Evolutionary conservation across 2,329 filamentous ascomycete species (phyloP).

Genomic region (Graphium sp.): DNA sequence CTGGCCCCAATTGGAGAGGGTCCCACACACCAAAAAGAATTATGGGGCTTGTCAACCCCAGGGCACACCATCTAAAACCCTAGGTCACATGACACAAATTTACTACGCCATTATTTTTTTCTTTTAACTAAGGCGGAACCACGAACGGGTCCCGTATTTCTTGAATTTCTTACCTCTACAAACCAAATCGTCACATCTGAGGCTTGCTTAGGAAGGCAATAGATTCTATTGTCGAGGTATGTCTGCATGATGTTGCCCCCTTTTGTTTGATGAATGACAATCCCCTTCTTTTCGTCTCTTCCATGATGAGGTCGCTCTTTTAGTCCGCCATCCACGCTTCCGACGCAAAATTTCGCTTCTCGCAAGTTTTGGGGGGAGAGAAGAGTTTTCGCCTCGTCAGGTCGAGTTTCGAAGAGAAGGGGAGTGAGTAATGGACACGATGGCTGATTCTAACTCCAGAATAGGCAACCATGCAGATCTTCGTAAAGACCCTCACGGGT

Average conservation of each 20-base stretch:
- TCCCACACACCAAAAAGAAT: too few species aligned
- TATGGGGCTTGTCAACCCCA: too few species aligned
- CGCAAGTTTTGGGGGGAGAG: constrained; percentile 1
- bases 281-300: constrained; percentile 11
- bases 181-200: constrained; percentile 33
- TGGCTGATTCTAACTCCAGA: too few species aligned
- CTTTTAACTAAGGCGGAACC: too few species aligned
- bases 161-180: too few species aligned
- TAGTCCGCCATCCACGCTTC: constrained; percentile 4
- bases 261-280: constrained; percentile 3
- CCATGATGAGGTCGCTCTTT: constrained; percentile 9
- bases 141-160: too few species aligned
- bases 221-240: constrained; percentile 42
- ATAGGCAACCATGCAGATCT: constrained; percentile 52
- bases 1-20: too few species aligned
- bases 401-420: too few species aligned
- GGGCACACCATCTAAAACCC: too few species aligned
- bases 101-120: too few species aligned
- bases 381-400: constrained; percentile 1
- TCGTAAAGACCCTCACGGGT: constrained; percentile 83
- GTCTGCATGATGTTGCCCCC: constrained; percentile 32
- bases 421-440: too few species aligned
- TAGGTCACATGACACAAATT: too few species aligned
- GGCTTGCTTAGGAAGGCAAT: constrained; percentile 47
- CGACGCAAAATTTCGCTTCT: constrained; percentile 2